Evolutionary conservation across 805 yeast species (phyloP).

Genomic region (Zygosaccharomyces gambellarensis): DNA sequence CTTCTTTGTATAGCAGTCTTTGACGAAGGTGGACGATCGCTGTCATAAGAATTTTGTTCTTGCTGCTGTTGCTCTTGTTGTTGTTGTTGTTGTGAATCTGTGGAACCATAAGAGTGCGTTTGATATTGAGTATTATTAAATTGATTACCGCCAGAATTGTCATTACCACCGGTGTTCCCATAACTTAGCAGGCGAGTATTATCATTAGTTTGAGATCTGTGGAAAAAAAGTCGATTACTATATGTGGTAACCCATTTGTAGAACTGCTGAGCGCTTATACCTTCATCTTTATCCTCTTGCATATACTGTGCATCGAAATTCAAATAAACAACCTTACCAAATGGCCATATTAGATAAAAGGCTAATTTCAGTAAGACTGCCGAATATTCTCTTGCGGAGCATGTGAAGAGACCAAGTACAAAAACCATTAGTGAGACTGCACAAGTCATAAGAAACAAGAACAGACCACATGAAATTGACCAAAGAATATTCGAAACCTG

Average conservation of each 20-base stretch:
- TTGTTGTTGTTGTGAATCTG: conserved; percentile 1
- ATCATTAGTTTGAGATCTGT: conserved; percentile 26
- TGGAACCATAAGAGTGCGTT: conserved; percentile 7
- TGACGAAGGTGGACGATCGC: conserved; percentile 1
- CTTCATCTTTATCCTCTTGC: conserved; percentile 84
- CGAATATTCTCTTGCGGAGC: conserved; percentile 58
- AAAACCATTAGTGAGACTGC: conserved; percentile 41
- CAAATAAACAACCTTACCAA: conserved; percentile 82
- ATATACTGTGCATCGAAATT: conserved; percentile 74
- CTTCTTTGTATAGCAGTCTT: conserved; percentile 40
- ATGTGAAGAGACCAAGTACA: conserved; percentile 40
- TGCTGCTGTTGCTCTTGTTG: neutral
- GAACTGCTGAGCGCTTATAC: conserved; percentile 78
- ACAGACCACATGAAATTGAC: conserved; percentile 67
- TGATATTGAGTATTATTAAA: conserved; percentile 19
- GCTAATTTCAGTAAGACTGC: conserved; percentile 57
- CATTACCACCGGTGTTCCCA: conserved; percentile 13
- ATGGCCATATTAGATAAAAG: conserved; percentile 72
- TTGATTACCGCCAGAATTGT: conserved; percentile 22
- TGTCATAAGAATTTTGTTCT: neutral
- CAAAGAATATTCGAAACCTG: conserved; percentile 66
- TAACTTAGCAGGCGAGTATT: conserved; percentile 7
- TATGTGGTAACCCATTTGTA: conserved; percentile 79
- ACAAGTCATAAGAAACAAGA: conserved; percentile 45
- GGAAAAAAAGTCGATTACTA: conserved; percentile 72